Evolutionary conservation across 768 basidiomycete species (phyloP).

Genomic region (Suillus hirtellus): DNA sequence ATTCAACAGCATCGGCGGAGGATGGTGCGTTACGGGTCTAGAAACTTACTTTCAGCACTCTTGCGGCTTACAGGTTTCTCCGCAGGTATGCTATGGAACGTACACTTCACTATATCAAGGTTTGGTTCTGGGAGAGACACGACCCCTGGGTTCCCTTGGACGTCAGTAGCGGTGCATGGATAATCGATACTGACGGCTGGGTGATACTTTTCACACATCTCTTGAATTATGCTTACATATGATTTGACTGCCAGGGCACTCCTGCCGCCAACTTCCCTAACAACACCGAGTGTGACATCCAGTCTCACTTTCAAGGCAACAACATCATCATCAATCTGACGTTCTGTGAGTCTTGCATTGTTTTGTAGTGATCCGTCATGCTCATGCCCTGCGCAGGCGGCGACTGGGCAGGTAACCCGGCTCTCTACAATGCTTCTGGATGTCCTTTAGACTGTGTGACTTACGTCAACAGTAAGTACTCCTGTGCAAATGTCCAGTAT

Average conservation of each 20-base stretch:
- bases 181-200: constrained; percentile 32
- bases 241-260: constrained; percentile 24
- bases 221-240: neutral
- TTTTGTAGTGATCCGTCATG: constrained; percentile 1
- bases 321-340: constrained; percentile 49
- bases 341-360: constrained; percentile 49
- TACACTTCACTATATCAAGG: constrained; percentile 33
- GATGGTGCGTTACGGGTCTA: constrained; percentile 30
- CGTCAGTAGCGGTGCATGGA: constrained; percentile 20
- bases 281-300: constrained; percentile 38
- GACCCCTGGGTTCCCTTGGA: constrained; percentile 26
- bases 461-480: constrained; percentile 39
- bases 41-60: neutral
- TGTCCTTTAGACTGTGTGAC: constrained; percentile 51
- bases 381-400: constrained; percentile 43
- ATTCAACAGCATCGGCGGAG: constrained; percentile 38
- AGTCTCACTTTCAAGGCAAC: constrained; percentile 33
- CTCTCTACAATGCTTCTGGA: constrained; percentile 44
- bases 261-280: constrained; percentile 37
- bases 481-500: neutral
- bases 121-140: constrained; percentile 47
- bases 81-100: constrained; percentile 45
- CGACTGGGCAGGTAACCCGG: constrained; percentile 52
- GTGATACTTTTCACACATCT: constrained; percentile 19
- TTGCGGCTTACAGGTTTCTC: constrained; percentile 6